Conservation (phyloP, 257 asterid genomes). For the Capsicum rhomboideum region DNA sequence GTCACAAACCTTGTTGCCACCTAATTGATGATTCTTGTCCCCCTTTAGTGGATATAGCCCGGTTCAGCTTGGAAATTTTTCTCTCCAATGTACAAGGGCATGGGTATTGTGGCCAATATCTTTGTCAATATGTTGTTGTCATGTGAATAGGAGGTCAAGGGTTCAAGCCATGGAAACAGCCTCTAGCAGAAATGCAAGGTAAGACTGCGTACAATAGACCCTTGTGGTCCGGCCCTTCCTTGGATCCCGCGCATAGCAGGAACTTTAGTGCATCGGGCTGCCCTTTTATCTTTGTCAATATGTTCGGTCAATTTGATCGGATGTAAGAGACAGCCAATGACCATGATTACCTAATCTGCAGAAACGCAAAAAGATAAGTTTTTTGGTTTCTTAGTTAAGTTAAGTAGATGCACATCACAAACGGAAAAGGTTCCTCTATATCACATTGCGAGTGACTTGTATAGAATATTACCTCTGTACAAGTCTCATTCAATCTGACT, state of each 20-base stretch:
- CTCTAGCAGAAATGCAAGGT: too few relatives aligned
- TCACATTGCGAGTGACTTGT: neutral
- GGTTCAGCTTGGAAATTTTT: neutral
- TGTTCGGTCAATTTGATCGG: neutral
- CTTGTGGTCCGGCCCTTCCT: too few relatives aligned
- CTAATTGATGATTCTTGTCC: neutral
- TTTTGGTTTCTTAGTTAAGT: neutral
- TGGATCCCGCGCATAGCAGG: too few relatives aligned
- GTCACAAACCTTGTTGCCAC: neutral
- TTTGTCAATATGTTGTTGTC: neutral
- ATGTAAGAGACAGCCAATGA: neutral
- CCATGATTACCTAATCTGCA: neutral
- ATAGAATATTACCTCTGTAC: neutral
- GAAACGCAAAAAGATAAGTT: neutral
- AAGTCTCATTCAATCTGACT: neutral
- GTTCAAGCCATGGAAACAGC: too few relatives aligned
- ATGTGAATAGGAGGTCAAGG: too few relatives aligned
- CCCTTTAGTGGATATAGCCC: neutral
- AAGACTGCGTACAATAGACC: too few relatives aligned
- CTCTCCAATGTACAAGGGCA: neutral
- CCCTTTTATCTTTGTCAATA: too few relatives aligned
- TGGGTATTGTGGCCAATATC: neutral
- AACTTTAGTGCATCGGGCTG: too few relatives aligned
- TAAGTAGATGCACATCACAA: neutral
- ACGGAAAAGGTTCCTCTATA: neutral